A percentile compares a stretch with the other conserved stretches of the same genome.
phyloP scores from a whole-genome alignment of 148 eudicot genomes.

The Amaranthus palmeri region DNA sequence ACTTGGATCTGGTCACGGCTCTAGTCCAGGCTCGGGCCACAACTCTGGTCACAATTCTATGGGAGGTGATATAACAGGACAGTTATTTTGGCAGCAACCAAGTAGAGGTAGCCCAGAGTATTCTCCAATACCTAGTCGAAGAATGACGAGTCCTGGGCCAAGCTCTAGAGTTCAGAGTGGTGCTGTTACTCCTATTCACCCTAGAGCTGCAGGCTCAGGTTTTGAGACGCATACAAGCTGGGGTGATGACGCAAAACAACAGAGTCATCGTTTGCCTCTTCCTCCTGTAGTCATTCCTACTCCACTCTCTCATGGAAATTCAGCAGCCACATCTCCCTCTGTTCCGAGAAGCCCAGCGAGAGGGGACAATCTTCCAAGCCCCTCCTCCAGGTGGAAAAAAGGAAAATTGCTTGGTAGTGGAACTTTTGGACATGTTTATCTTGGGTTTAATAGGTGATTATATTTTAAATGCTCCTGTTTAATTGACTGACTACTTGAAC shows the following conservation, averaged over 20 bases:
- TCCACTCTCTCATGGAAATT: conserved; percentile 48
- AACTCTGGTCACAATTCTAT: conserved; percentile 67
- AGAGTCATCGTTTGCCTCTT: conserved; percentile 68
- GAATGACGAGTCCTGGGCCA: conserved; percentile 74
- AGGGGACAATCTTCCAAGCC: conserved; percentile 40
- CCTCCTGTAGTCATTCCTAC: conserved; percentile 57
- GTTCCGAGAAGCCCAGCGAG: conserved; percentile 58
- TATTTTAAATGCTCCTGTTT: no score
- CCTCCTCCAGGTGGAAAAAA: conserved; percentile 60
- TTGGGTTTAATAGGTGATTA: conserved; percentile 50
- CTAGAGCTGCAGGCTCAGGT: conserved; percentile 51
- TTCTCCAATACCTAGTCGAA: conserved; percentile 81
- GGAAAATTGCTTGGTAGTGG: conserved; percentile 54
- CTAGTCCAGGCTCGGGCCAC: conserved; percentile 77
- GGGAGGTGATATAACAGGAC: conserved; percentile 33
- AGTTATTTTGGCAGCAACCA: conserved; percentile 52
- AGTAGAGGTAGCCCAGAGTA: conserved; percentile 80
- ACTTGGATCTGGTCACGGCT: conserved; percentile 71
- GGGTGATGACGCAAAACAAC: conserved; percentile 57
- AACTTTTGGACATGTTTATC: conserved; percentile 53
- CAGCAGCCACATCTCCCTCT: conserved; percentile 54
- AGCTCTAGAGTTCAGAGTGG: conserved; percentile 73
- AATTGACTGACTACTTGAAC: no score
- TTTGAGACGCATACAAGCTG: conserved; percentile 32
- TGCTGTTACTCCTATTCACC: conserved; percentile 74